Conservation (phyloP, 176 grass and related monocot species). For the Hordeum vulgare region MorexV3_pseudomolecules_assembly NC_058518.1:454880873-454881372, state of each 20-base stretch:
- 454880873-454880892: not conserved
- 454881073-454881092: not conserved
- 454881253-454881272: too few species aligned
- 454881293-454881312: not conserved
- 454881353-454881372: not conserved
- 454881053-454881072: not conserved
- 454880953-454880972: not conserved
- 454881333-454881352: conserved; percentile 14
- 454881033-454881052: too few species aligned
- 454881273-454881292: too few species aligned
- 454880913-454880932: not conserved
- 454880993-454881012: not conserved
- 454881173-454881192: not conserved
- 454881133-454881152: not conserved
- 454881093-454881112: not conserved
- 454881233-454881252: too few species aligned
- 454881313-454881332: not conserved
- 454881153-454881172: not conserved
- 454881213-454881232: not conserved
- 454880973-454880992: not conserved
- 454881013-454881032: too few species aligned
- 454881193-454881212: conserved; percentile 17
- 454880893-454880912: not conserved
- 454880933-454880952: too few species aligned
- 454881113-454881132: too few species aligned